Conservation (phyloP, 2,329 filamentous ascomycete species). For the Aspergillus ibericus region DNA sequence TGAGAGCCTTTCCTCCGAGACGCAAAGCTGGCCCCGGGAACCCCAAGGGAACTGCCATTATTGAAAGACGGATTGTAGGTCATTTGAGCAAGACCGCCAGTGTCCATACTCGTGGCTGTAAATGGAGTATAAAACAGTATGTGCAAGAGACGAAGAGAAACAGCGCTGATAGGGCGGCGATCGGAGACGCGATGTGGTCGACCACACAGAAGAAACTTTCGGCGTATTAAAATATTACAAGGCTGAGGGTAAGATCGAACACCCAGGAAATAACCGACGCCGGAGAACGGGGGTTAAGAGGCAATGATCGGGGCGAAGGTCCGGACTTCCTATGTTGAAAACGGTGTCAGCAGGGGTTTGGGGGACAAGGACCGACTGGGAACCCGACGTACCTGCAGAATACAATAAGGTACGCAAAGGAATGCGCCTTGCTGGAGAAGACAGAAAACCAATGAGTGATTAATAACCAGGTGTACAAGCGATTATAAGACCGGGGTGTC, state of each 20-base stretch:
- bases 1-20: slow-evolving; percentile 81
- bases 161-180: slow-evolving; percentile 25
- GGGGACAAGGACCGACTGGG: neutral
- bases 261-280: slow-evolving; percentile 15
- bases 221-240: slow-evolving; percentile 36
- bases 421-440: slow-evolving; percentile 3
- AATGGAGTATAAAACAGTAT: slow-evolving; percentile 28
- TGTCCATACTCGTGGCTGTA: slow-evolving; percentile 65
- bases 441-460: slow-evolving; percentile 17
- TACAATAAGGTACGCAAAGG: slow-evolving; percentile 12
- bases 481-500: slow-evolving; percentile 16
- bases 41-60: slow-evolving; percentile 66
- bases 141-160: slow-evolving; percentile 26
- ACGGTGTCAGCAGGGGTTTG: slow-evolving; percentile 11
- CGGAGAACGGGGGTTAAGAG: slow-evolving; percentile 11
- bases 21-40: slow-evolving; percentile 77
- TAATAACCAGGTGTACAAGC: slow-evolving; percentile 21
- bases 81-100: slow-evolving; percentile 99
- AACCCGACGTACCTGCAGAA: slow-evolving; percentile 17
- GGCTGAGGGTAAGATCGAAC: slow-evolving; percentile 19
- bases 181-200: slow-evolving; percentile 10
- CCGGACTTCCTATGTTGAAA: slow-evolving; percentile 1
- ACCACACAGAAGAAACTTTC: slow-evolving; percentile 11
- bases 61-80: slow-evolving; percentile 77
- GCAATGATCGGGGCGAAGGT: slow-evolving; percentile 14